Evolutionary conservation across 345 rosid genomes (phyloP).

Genomic region (Cochlearia excelsa): DNA sequence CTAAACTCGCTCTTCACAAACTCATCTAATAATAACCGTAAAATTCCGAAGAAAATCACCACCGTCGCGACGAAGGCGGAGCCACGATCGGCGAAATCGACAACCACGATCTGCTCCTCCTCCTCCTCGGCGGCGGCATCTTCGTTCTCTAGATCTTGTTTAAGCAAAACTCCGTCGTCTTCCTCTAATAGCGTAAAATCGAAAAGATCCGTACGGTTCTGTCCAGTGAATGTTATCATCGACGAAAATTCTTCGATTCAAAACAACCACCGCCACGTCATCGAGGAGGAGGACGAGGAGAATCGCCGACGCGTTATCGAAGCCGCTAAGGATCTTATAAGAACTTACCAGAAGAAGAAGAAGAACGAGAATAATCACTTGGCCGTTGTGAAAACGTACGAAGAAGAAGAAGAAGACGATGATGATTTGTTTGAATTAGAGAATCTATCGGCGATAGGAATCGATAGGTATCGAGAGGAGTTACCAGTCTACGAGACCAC

Average conservation of each 20-base stretch:
- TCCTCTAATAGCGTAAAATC: conserved; percentile 30
- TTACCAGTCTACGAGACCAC: conserved; percentile 95
- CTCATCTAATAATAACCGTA: conserved; percentile 38
- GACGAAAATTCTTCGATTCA: conserved; percentile 56
- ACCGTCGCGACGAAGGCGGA: conserved; percentile 19
- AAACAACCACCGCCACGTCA: conserved; percentile 24
- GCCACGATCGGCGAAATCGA: conserved; percentile 30
- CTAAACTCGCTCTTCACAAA: conserved; percentile 68
- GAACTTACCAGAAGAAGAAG: conserved; percentile 57
- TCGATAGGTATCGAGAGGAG: conserved; percentile 71
- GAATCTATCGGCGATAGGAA: conserved; percentile 70
- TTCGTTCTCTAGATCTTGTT: conserved; percentile 80
- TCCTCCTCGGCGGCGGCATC: conserved; percentile 66
- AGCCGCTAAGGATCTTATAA: conserved; percentile 63
- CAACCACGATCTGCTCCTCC: conserved; percentile 12
- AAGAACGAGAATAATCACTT: conserved; percentile 41
- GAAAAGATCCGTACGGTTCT: conserved; percentile 72
- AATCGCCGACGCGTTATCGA: conserved; percentile 50
- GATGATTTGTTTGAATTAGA: conserved; percentile 89
- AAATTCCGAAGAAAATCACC: conserved; percentile 43
- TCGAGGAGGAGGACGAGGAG: conserved; percentile 48
- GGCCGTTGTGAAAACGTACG: conserved; percentile 8
- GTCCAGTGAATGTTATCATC: conserved; percentile 69
- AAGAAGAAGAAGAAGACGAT: conserved; percentile 24
- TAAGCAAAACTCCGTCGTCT: conserved; percentile 58